Base-by-base conservation (phyloP, 352 stramenopile genomes). In the Globisporangium canariense region DNA sequence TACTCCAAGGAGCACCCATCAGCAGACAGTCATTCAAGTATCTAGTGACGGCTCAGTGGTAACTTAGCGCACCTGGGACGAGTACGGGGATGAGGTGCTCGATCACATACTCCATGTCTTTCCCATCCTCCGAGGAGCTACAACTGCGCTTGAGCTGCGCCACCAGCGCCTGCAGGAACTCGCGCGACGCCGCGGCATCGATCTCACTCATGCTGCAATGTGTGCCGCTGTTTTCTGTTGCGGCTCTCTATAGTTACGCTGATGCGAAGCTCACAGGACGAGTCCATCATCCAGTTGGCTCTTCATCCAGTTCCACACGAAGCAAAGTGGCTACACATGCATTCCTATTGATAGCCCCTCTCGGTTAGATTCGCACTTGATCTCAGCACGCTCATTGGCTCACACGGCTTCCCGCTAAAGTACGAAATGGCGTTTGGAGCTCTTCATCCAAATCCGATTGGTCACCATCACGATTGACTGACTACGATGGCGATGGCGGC, bases 81-180 rank as follows among this genome's bases (percentile, higher is more conserved):
- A 91, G 66, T 7, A 84, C 70, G 2, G 79, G 82, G 4, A 91
- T 59, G 43, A 91, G 60, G 53, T 84, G 71, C 53, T 89, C 76
- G 53, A 86, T 45, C 34, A 89, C 65, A 49, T 78, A 78, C 62
- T 86, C 75, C 20, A 84, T 41, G 5, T 88, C 76, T 8, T 75
- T 72, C 41, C 61, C 49, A 8, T 74, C 75, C 7, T 30, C 18
- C 16, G 32, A 16, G 7, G 64, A 63, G 22, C 60, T 56, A 34
- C 69, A 60, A n/a, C 59, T 56, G 34, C 70, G 60, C 59, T 81
- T 43, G 7, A 88, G 32, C 49, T 69, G 69, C n/a, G 67, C 62
- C 3, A 86, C 22, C 11, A 90, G 59, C 40, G 60, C 59, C 45
- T 76, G 58, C 4, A 88, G 36, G 60, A 90, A 88, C 32, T 66